Evolutionary conservation across 2,329 filamentous ascomycete genomes (phyloP).

Genomic region (Pestalotiopsis fici): DNA sequence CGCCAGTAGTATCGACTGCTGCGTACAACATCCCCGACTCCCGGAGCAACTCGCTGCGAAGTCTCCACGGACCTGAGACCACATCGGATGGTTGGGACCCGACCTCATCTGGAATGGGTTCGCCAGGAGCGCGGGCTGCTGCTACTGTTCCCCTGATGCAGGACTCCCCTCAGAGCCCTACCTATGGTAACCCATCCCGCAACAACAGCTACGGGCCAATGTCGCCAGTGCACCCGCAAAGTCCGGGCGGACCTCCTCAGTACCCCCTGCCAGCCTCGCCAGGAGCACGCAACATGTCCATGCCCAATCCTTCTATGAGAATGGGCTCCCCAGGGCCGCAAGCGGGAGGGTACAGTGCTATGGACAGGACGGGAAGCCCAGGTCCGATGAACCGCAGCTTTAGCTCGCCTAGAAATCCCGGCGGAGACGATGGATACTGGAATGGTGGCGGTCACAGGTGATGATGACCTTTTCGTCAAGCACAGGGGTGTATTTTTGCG

Average conservation of each 20-base stretch:
- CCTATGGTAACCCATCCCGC: constrained; percentile 7
- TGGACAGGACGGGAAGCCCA: constrained; percentile 22
- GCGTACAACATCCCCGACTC: constrained; percentile 32
- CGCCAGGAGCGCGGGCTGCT: constrained; percentile 16
- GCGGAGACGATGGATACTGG: neutral
- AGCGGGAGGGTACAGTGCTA: constrained; percentile 15
- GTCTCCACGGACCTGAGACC: constrained; percentile 25
- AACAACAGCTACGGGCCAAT: constrained; percentile 21
- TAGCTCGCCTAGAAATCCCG: neutral
- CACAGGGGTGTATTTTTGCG: neutral
- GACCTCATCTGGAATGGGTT: constrained; percentile 13
- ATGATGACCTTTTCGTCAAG: neutral
- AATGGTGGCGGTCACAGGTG: neutral
- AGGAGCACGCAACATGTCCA: constrained; percentile 22
- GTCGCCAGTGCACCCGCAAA: neutral
- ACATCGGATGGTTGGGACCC: constrained; percentile 26
- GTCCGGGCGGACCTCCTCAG: constrained; percentile 20
- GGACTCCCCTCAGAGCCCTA: neutral
- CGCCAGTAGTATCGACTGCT: constrained; percentile 25
- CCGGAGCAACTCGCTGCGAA: constrained; percentile 23
- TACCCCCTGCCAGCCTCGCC: constrained; percentile 18
- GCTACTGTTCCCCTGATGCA: constrained; percentile 23
- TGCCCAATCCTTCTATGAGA: neutral
- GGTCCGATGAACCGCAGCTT: neutral
- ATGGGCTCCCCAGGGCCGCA: neutral